phyloP scores from a whole-genome alignment of 306 rosid species.

The Parietaria judaica region DNA sequence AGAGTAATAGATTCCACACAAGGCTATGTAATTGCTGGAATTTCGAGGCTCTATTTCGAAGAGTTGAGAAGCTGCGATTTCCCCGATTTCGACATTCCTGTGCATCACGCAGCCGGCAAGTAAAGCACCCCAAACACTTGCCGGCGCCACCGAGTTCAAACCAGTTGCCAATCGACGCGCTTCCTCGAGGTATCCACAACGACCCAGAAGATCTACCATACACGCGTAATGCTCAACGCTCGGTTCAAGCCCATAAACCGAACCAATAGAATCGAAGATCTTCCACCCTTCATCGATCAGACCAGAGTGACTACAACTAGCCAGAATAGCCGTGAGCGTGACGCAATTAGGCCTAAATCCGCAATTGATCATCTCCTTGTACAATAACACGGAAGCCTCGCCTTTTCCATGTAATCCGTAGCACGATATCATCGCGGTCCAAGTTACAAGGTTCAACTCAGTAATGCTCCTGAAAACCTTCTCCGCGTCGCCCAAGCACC shows the following conservation, averaged over 20 bases:
- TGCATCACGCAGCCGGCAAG: slow-evolving; percentile 64
- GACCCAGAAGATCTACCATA: slow-evolving; percentile 63
- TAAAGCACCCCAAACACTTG: slow-evolving; percentile 75
- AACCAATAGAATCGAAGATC: slow-evolving; percentile 38
- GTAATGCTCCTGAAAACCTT: slow-evolving; percentile 39
- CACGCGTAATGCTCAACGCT: slow-evolving; percentile 66
- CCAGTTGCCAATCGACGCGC: slow-evolving; percentile 38
- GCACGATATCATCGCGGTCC: slow-evolving; percentile 72
- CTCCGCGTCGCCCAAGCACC: slow-evolving; percentile 43
- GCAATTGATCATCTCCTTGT: slow-evolving; percentile 33
- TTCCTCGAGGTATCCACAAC: slow-evolving; percentile 47
- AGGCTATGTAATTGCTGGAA: slow-evolving; percentile 55
- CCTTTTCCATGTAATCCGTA: slow-evolving; percentile 64
- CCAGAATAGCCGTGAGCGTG: slow-evolving; percentile 51
- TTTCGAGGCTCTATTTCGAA: slow-evolving; percentile 59
- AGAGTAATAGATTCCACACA: slow-evolving; percentile 49
- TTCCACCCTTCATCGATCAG: slow-evolving; percentile 44
- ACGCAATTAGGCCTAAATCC: slow-evolving; percentile 50
- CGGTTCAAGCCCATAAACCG: slow-evolving; percentile 41
- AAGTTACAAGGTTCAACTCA: slow-evolving; percentile 39
- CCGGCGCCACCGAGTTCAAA: slow-evolving; percentile 28
- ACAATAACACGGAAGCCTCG: slow-evolving; percentile 41
- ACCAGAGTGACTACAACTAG: slow-evolving; percentile 67
- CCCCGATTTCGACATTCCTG: slow-evolving; percentile 60
- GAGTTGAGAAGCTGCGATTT: slow-evolving; percentile 50